Evolutionary conservation across 192 early-diverging fungal genomes (phyloP).

Genomic region (Backusella liffmaniae): DNA sequence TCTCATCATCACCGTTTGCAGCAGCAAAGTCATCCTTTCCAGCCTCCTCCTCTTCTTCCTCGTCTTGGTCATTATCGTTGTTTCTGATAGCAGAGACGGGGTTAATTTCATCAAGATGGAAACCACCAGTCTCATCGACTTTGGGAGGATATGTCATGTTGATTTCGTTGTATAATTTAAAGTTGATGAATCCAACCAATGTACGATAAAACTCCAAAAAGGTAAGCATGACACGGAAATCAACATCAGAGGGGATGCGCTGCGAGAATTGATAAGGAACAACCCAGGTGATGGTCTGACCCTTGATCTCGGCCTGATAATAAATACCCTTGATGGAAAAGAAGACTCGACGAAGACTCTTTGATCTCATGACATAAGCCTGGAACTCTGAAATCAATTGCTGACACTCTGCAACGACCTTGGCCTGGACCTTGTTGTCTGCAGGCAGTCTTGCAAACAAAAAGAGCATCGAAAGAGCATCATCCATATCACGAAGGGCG

Average conservation of each 20-base stretch:
- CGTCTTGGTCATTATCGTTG: conserved; percentile 24
- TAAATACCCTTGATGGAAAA: conserved; percentile 99
- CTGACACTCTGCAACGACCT: conserved; percentile 73
- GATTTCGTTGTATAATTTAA: conserved; percentile 82
- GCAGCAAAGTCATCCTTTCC: conserved; percentile 52
- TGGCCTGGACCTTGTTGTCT: conserved; percentile 55
- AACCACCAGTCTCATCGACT: conserved; percentile 69
- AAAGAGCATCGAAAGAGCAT: conserved; percentile 96
- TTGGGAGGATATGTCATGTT: conserved; percentile 93
- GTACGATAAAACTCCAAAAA: conserved; percentile 97
- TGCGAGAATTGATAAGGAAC: conserved; percentile 95
- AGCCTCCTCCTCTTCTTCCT: conserved; percentile 45
- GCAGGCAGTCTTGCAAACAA: conserved; percentile 91
- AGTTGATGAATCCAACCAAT: conserved; percentile 92
- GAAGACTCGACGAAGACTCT: conserved; percentile 85
- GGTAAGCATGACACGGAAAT: conserved; percentile 95
- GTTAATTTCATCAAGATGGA: conserved; percentile 63
- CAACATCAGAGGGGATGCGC: conserved; percentile 87
- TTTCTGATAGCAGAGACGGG: conserved; percentile 23
- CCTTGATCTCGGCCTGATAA: conserved; percentile 97
- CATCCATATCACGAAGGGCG: conserved; percentile 93
- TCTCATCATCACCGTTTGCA: conserved; percentile 29
- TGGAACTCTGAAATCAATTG: conserved; percentile 90
- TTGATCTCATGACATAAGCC: conserved; percentile 81
- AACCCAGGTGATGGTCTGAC: conserved; percentile 92